Percentiles rank a stretch among this genome's conserved stretches.
Evolutionary conservation across 2,329 filamentous ascomycete species (phyloP).

Genomic region (Fusarium domesticum): DNA sequence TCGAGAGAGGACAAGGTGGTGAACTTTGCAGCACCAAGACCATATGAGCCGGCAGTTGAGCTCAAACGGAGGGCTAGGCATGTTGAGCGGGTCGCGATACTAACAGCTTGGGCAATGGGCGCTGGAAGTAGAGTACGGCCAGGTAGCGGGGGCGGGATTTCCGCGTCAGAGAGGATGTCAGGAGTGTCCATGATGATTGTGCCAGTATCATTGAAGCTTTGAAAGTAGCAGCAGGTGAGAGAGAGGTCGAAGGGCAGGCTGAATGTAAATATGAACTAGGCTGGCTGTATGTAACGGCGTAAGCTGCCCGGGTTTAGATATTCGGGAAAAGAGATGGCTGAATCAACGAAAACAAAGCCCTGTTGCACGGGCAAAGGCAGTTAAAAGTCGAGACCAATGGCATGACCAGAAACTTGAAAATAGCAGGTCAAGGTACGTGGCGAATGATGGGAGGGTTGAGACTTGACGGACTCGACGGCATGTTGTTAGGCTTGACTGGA

Average conservation of each 20-base stretch:
- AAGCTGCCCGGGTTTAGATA: no score
- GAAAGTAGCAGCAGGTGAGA: slow-evolving; percentile 4
- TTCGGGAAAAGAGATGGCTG: no score
- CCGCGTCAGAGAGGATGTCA: slow-evolving; percentile 11
- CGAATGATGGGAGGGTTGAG: no score
- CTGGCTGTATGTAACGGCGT: neutral
- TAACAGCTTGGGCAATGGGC: slow-evolving; percentile 57
- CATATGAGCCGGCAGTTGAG: slow-evolving; percentile 50
- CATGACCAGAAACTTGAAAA: slow-evolving; percentile 20
- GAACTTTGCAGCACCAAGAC: slow-evolving; percentile 52
- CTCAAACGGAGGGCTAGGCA: slow-evolving; percentile 54
- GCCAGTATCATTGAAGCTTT: slow-evolving; percentile 8
- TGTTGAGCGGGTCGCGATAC: slow-evolving; percentile 58
- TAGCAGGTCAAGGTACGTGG: slow-evolving; percentile 18
- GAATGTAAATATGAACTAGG: neutral
- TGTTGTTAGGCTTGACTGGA: slow-evolving; percentile 15
- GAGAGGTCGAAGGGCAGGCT: slow-evolving; percentile 1
- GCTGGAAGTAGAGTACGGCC: slow-evolving; percentile 53
- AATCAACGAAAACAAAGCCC: neutral
- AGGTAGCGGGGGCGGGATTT: slow-evolving; percentile 22
- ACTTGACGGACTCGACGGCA: no score
- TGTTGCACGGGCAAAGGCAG: neutral
- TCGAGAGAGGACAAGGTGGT: slow-evolving; percentile 58
- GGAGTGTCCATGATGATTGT: slow-evolving; percentile 20
- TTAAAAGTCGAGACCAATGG: slow-evolving; percentile 15